Evolutionary conservation across 2,329 filamentous ascomycete genomes (phyloP), one percentile per base, ranked within the genome.

Genomic region (Talaromyces sp.): DNA sequence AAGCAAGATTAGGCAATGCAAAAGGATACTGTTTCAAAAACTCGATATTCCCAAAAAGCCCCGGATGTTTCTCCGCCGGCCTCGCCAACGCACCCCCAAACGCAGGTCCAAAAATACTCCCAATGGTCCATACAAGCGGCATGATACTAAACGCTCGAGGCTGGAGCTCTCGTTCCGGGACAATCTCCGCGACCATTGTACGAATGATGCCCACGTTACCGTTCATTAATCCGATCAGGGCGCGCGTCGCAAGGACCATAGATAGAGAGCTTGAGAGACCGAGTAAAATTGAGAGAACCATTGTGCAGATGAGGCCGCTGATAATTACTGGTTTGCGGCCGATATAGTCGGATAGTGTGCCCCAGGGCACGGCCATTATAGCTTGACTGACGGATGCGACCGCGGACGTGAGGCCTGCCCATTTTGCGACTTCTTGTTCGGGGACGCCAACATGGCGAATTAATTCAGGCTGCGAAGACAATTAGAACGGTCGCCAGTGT

Each of bases 171-270:
- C 83, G 91, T 70, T 94, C 86, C 0, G 91, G 89, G 1, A 96
- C 91, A 81, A 97, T 86, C 71, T 97, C 93, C 0, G 93, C 93
- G 2, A 97, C 91, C 77, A 94, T 91, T 14, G 91, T 96, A 60
- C 92, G 79, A 58, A 97, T 87, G 56, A 97, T 97, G 1, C 94
- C 89, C n/a, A 93, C 87, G 67, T 97, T 97, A 49, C 93, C 94
- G 67, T 96, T 97, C 40, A 89, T 86, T 9, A 87, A 81, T 1
- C 94, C 93, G 62, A 90, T 83, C n/a, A 97, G 76, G 6, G 86
- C 88, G 66, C 93, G 84, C 11, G 90, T 83, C 3, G 80, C 70
- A 36, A 99, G 87, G 1, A 92, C 89, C 89, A 94, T 92, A 3
- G 84, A 74, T 9, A 97, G 74, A 58, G 81, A 90, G 3, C 82